These are phyloP conservation scores for Schizophyllum commune DNA, from an alignment of 1,284 basidiomycete genomes.

Conservation along the genomic window DNA sequence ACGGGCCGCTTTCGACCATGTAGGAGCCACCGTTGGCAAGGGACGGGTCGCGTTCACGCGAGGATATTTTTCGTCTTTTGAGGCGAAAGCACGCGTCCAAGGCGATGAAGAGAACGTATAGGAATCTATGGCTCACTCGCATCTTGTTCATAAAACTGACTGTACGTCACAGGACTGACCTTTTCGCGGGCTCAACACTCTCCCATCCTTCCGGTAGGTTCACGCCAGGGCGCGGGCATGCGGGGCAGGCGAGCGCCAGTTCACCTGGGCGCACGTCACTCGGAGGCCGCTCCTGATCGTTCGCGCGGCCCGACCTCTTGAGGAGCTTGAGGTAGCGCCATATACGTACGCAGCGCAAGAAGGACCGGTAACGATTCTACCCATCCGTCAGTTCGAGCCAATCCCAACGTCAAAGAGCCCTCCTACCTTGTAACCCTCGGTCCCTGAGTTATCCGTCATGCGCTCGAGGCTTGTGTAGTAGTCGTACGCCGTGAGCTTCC, in stretches of 20 bases:
- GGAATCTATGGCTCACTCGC: too few species aligned
- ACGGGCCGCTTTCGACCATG: constrained; percentile 6
- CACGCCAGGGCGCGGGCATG: constrained; percentile 21
- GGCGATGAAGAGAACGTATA: constrained; percentile 9
- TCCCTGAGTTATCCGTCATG: constrained; percentile 7
- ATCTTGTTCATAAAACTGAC: too few species aligned
- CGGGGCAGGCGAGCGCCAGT: constrained; percentile 20
- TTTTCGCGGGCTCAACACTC: constrained; percentile 7
- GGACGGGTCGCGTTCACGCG: constrained; percentile 4
- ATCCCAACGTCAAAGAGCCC: too few species aligned
- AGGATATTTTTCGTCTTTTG: constrained; percentile 8
- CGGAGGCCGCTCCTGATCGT: too few species aligned
- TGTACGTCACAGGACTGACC: too few species aligned
- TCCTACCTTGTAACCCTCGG: too few species aligned
- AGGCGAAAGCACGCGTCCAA: constrained; percentile 16
- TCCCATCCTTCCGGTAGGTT: constrained; percentile 19
- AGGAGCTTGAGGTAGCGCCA: constrained; percentile 9
- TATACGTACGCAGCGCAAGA: constrained; percentile 1
- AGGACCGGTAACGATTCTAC: constrained; percentile 3
- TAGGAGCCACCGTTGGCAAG: constrained; percentile 9
- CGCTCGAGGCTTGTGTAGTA: constrained; percentile 11
- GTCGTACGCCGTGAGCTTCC: constrained; percentile 13
- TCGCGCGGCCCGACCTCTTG: constrained; percentile 8
- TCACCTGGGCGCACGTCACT: constrained; percentile 15
- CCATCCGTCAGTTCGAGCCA: too few species aligned